Evolutionary conservation across 805 yeast genomes (phyloP), one percentile per base, ranked within the genome.

Genomic region (Myxozyma monticola): DNA sequence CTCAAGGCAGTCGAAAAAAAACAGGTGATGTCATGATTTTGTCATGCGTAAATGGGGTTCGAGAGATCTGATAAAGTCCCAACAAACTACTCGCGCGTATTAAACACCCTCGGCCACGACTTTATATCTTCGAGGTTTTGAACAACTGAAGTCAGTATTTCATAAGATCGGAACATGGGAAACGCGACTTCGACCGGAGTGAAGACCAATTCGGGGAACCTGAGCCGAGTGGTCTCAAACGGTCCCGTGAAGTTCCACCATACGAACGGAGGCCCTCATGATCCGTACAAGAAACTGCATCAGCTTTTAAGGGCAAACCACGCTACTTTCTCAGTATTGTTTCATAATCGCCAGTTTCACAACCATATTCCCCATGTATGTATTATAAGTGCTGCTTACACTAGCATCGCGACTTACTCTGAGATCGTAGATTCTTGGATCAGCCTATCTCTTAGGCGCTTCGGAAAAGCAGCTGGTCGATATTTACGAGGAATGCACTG

Each of bases 371-470:
- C 68, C 3, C 70, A 67, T 43, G 62, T 42, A 30, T 4, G 61
- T 36, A n/a, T 22, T 22, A 21, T 5, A n/a, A n/a, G 8, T 8
- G 8, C 9, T 8, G 17, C 7, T 22, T 15, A n/a, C 10, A 6
- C 37, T 33, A 18, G 15, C 37, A n/a, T 33, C 37, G 33, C 10
- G 31, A 28, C 12, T 9, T 10, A 25, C 18, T 10, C 41, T 24
- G 37, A 25, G 12, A 3, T 1, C 9, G 8, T 25, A 58, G 44
- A 49, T 60, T 4, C 51, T 72, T n/a, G 60, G 61, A 4, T 62
- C 73, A 0, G 70, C 70, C 1, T 72, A 61, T 46, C 65, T 47
- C 34, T 57, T 72, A 14, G 76, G 76, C 1, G 73, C 71, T 4
- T 42, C 60, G 1, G 62, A 72, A 0, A 50, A 52, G 12, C 62